phyloP scores from a whole-genome alignment of 768 basidiomycete genomes.

The Leccinum rimulosum region DNA sequence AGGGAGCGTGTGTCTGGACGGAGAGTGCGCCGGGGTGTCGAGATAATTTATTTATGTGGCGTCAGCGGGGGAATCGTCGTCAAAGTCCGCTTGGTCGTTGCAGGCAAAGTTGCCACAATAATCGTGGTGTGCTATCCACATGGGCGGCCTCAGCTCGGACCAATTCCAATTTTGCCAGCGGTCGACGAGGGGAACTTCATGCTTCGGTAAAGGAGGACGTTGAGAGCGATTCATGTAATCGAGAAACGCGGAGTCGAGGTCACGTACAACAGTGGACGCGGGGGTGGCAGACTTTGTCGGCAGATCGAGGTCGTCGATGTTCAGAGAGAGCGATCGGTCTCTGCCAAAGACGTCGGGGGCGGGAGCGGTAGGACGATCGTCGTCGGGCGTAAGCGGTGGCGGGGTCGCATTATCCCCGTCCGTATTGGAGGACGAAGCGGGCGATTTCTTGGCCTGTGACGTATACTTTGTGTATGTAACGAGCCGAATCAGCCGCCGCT shows the following conservation, averaged over 20 bases:
- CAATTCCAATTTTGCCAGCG: conserved; percentile 36
- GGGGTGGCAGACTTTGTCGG: conserved; percentile 10
- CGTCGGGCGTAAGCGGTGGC: conserved; percentile 38
- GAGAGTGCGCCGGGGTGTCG: conserved; percentile 13
- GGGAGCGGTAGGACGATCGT: conserved; percentile 21
- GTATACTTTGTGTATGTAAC: conserved; percentile 18
- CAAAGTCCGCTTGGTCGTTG: conserved; percentile 22
- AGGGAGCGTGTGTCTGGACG: conserved; percentile 9
- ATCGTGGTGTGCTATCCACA: conserved; percentile 20
- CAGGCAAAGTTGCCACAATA: conserved; percentile 1
- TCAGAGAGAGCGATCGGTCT: conserved; percentile 25
- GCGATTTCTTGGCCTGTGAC: conserved; percentile 22
- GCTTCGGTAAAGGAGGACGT: conserved; percentile 22
- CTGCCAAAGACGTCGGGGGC: conserved; percentile 18
- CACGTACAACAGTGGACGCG: conserved; percentile 21
- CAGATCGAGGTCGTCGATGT: conserved; percentile 19
- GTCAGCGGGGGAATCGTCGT: conserved; percentile 20
- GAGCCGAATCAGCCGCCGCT: conserved; percentile 3
- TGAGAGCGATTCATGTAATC: conserved; percentile 27
- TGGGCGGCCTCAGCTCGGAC: conserved; percentile 32
- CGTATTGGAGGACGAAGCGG: conserved; percentile 28
- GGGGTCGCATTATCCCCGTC: conserved; percentile 33
- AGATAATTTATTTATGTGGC: conserved; percentile 14
- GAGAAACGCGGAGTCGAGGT: conserved; percentile 21
- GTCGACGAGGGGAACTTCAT: conserved; percentile 17